These are phyloP conservation scores for Phytophthora constricta DNA, from an alignment of 352 stramenopile genomes.

Conservation along the genomic window DNA sequence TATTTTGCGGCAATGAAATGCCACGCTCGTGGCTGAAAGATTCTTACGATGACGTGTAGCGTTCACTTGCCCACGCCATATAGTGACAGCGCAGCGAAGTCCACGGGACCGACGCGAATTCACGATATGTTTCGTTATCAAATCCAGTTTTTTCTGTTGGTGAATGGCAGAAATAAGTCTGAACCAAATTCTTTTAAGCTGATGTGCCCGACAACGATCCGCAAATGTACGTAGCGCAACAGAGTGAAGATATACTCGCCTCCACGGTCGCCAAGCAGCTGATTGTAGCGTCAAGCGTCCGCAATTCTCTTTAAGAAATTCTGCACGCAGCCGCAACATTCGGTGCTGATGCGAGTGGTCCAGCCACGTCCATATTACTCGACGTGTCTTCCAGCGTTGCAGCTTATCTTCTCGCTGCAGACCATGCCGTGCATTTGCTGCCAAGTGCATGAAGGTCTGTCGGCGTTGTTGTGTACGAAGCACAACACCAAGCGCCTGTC, in stretches of 20 bases:
- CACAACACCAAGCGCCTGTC: slow-evolving; percentile 15
- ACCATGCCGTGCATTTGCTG: background rate
- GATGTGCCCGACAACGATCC: background rate
- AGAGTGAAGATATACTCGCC: slow-evolving; percentile 8
- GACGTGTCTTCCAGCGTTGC: slow-evolving; percentile 24
- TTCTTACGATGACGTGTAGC: background rate
- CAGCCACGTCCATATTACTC: slow-evolving; percentile 32
- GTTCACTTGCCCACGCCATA: slow-evolving; percentile 13
- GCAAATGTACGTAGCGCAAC: slow-evolving; percentile 4
- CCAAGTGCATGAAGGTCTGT: slow-evolving; percentile 18
- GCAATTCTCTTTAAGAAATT: slow-evolving; percentile 31
- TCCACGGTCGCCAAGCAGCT: slow-evolving; percentile 21
- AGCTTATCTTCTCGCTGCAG: slow-evolving; percentile 13
- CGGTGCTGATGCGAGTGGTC: slow-evolving; percentile 19
- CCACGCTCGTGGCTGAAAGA: background rate
- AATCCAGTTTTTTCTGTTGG: slow-evolving; percentile 8
- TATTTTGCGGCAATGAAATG: slow-evolving; percentile 9
- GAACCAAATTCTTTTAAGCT: slow-evolving; percentile 19
- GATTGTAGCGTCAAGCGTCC: slow-evolving; percentile 18
- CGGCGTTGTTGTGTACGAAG: slow-evolving; percentile 17
- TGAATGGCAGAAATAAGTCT: slow-evolving; percentile 20
- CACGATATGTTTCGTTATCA: slow-evolving; percentile 14
- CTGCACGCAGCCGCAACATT: slow-evolving; percentile 21
- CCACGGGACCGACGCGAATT: slow-evolving; percentile 13
- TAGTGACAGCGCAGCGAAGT: slow-evolving; percentile 3